Conservation (phyloP, 257 asterid genomes). For the Lavandula angustifolia region DNA sequence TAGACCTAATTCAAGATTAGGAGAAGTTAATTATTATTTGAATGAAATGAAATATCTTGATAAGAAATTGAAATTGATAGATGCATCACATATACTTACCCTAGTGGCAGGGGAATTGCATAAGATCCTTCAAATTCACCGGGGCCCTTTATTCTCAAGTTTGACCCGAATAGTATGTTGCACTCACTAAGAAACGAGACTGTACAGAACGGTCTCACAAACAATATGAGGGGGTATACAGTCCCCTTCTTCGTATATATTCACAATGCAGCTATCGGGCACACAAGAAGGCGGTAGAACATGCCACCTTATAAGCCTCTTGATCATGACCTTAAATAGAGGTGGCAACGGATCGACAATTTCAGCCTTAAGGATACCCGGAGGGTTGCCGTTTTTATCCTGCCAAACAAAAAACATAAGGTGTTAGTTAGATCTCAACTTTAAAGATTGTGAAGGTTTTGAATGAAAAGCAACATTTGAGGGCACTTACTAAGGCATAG, state of each 20-base stretch:
- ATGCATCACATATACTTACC: slow-evolving; percentile 47
- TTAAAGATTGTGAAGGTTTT: neutral
- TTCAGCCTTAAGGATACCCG: slow-evolving; percentile 70
- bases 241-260: slow-evolving; percentile 86
- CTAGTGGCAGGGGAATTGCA: slow-evolving; percentile 66
- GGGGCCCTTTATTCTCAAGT: slow-evolving; percentile 55
- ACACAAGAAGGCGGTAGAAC: slow-evolving; percentile 73
- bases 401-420: slow-evolving; percentile 25
- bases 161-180: slow-evolving; percentile 70
- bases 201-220: slow-evolving; percentile 81
- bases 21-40: neutral
- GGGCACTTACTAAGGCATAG: slow-evolving; percentile 56
- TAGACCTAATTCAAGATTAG: slow-evolving; percentile 53
- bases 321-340: slow-evolving; percentile 69
- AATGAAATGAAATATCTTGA: neutral
- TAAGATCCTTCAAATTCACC: slow-evolving; percentile 79
- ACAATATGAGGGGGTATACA: slow-evolving; percentile 96
- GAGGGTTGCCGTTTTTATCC: slow-evolving; percentile 83
- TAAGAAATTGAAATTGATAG: neutral
- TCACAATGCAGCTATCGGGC: slow-evolving; percentile 93
- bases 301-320: slow-evolving; percentile 69
- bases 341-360: slow-evolving; percentile 74
- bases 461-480: slow-evolving; percentile 18
- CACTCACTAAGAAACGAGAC: slow-evolving; percentile 81
- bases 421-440: slow-evolving; percentile 6